Evolutionary conservation across 2,329 filamentous ascomycete species (phyloP).

Genomic region (Aureobasidium sp.): DNA sequence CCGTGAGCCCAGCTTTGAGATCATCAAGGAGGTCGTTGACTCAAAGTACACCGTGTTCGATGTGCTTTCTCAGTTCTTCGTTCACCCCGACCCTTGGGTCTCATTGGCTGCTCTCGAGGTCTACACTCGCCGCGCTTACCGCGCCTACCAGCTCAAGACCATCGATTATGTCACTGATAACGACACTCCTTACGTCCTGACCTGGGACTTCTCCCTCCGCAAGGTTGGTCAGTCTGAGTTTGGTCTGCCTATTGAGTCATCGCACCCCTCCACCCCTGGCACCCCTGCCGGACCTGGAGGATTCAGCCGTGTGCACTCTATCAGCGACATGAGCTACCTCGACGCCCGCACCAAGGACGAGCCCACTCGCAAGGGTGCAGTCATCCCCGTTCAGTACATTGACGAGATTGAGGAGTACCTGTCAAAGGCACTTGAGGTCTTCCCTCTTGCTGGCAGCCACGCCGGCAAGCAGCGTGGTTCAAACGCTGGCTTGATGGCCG

Average conservation of each 20-base stretch:
- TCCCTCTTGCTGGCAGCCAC: constrained; percentile 45
- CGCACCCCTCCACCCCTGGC: constrained; percentile 68
- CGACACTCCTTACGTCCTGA: constrained; percentile 70
- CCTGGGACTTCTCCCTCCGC: constrained; percentile 92
- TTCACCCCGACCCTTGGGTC: constrained; percentile 89
- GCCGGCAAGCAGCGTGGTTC: constrained; percentile 40
- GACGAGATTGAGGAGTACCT: constrained; percentile 90
- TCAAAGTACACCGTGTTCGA: constrained; percentile 99
- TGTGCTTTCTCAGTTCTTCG: constrained; percentile 90
- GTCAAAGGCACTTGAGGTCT: constrained; percentile 71
- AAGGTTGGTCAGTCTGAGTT: constrained; percentile 91
- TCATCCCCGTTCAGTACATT: constrained; percentile 85
- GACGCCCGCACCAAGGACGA: constrained; percentile 61
- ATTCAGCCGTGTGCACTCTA: constrained; percentile 82
- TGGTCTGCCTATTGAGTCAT: constrained; percentile 69
- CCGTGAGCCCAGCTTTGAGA: constrained; percentile 77
- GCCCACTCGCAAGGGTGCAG: constrained; percentile 82
- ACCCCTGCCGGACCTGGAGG: constrained; percentile 48
- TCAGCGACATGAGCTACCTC: constrained; percentile 93
- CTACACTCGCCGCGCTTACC: constrained; percentile 92
- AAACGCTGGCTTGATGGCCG: constrained; percentile 37
- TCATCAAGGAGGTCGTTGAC: constrained; percentile 96
- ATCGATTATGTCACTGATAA: constrained; percentile 76
- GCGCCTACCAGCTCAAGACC: constrained; percentile 84
- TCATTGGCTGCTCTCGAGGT: constrained; percentile 89